Evolutionary conservation across 768 basidiomycete species (phyloP).

Genomic region (Trichaptum fuscoviolaceum): DNA sequence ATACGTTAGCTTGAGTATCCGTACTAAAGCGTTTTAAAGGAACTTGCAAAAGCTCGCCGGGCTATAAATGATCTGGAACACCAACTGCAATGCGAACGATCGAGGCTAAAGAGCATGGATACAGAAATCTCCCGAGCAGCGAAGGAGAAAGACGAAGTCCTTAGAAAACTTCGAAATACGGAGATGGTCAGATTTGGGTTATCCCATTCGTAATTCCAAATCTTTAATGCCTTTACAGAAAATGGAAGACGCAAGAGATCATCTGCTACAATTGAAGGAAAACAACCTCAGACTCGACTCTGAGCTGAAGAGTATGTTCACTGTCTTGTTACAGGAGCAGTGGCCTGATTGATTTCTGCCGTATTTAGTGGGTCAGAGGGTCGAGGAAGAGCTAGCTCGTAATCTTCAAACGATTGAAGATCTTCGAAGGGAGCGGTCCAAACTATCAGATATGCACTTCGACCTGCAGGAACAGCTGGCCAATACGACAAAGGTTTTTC

Average conservation of each 20-base stretch:
- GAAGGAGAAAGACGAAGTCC: slow-evolving; percentile 60
- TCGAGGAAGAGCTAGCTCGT: slow-evolving; percentile 30
- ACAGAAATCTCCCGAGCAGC: slow-evolving; percentile 59
- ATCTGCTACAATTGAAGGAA: slow-evolving; percentile 64
- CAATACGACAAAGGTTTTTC: slow-evolving; percentile 60
- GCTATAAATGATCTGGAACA: slow-evolving; percentile 65
- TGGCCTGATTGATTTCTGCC: slow-evolving; percentile 29
- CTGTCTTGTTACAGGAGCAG: not conserved
- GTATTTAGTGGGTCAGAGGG: slow-evolving; percentile 70
- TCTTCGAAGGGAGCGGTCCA: slow-evolving; percentile 69
- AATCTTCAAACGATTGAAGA: slow-evolving; percentile 69
- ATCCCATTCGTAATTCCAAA: not conserved
- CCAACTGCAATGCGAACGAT: slow-evolving; percentile 66
- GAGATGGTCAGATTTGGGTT: slow-evolving; percentile 48
- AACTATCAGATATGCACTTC: slow-evolving; percentile 66
- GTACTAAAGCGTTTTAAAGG: slow-evolving; percentile 34
- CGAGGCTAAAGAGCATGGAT: slow-evolving; percentile 54
- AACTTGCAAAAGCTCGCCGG: slow-evolving; percentile 61
- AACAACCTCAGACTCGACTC: slow-evolving; percentile 70
- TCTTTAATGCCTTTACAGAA: slow-evolving; percentile 41
- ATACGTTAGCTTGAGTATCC: not conserved
- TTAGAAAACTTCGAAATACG: slow-evolving; percentile 60
- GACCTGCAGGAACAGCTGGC: slow-evolving; percentile 63
- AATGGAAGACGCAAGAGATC: slow-evolving; percentile 69
- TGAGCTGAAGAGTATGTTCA: slow-evolving; percentile 61